Percentiles rank a stretch among this genome's conserved stretches.
Evolutionary conservation across 2,329 filamentous ascomycete species (phyloP).

Genomic region (Fusarium odoratissimum): DNA sequence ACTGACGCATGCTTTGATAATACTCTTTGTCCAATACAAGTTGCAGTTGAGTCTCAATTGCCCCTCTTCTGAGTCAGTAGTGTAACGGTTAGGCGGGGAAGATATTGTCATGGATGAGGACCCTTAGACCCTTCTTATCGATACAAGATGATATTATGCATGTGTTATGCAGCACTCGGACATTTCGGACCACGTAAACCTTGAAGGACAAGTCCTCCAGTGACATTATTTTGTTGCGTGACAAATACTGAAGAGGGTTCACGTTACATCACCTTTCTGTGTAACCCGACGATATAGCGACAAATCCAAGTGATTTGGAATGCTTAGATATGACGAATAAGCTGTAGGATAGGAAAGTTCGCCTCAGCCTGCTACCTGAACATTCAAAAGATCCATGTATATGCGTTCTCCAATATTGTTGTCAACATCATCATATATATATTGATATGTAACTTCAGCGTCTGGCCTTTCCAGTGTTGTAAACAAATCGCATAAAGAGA

Average conservation of each 20-base stretch:
- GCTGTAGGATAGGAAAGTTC: rapidly evolving
- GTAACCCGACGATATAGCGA: neutral
- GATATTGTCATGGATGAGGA: neutral
- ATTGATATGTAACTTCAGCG: neutral
- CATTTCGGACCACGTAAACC: neutral
- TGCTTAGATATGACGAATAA: neutral
- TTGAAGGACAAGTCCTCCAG: neutral
- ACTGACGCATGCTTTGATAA: slow-evolving; percentile 16
- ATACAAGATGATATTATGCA: neutral
- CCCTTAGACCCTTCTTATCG: neutral
- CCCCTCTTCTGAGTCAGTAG: neutral
- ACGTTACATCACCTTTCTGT: neutral
- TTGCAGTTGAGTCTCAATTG: neutral
- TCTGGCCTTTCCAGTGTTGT: rapidly evolving
- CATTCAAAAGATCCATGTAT: rapidly evolving
- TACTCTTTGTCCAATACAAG: neutral
- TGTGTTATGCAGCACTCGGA: neutral
- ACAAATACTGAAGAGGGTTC: neutral
- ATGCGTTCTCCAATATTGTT: rapidly evolving
- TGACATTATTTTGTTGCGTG: too few species aligned
- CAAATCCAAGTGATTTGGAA: neutral
- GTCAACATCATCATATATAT: rapidly evolving
- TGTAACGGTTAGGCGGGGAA: neutral
- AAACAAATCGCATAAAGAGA: rapidly evolving
- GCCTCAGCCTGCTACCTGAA: rapidly evolving